Evolutionary conservation across 306 rosid genomes (phyloP).

Genomic region (Purshia tridentata): DNA sequence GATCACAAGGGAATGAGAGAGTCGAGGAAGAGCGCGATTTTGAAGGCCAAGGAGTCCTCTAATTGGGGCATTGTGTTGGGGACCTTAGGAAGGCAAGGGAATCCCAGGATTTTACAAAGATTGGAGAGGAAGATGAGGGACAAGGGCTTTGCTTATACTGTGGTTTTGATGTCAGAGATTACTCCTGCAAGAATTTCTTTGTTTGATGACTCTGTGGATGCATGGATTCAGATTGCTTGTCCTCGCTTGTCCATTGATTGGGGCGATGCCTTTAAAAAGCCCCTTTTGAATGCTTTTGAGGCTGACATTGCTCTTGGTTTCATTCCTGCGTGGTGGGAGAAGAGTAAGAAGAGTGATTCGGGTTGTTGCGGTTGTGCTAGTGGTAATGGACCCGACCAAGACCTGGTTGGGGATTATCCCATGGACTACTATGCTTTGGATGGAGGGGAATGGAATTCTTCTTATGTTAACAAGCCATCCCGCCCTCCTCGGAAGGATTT

Average conservation of each 20-base stretch:
- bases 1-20: constrained; percentile 85
- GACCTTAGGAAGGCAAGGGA: constrained; percentile 96
- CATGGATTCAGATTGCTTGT: constrained; percentile 98
- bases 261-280: constrained; percentile 90
- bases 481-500: constrained; percentile 48
- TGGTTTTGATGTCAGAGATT: constrained; percentile 82
- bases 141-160: constrained; percentile 59
- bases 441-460: constrained; percentile 94
- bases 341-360: constrained; percentile 19
- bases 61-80: constrained; percentile 88
- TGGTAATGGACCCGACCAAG: constrained; percentile 20
- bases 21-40: constrained; percentile 58
- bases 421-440: constrained; percentile 95
- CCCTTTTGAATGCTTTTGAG: constrained; percentile 83
- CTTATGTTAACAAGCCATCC: constrained; percentile 52
- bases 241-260: constrained; percentile 91
- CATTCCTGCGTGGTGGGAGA: constrained; percentile 98
- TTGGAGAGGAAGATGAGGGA: constrained; percentile 70
- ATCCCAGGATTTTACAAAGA: constrained; percentile 77
- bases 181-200: constrained; percentile 66
- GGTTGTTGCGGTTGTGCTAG: constrained; percentile 36
- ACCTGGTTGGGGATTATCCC: constrained; percentile 60
- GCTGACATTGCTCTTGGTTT: constrained; percentile 80
- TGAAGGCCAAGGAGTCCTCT: constrained; percentile 53
- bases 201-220: constrained; percentile 81